Conservation (phyloP, 345 rosid species). For the Euphorbia tirucalli region DNA sequence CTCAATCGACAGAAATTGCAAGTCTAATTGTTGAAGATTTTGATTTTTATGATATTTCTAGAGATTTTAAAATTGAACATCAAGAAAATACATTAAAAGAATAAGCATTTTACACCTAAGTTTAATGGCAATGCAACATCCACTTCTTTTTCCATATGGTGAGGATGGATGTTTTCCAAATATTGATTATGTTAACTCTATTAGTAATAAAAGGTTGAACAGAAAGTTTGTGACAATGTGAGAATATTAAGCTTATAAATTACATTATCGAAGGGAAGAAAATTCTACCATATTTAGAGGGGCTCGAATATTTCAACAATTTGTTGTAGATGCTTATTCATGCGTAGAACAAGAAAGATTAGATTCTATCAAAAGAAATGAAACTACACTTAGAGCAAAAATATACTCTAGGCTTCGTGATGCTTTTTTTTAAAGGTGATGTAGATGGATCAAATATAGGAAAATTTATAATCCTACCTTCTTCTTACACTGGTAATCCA, state of each 20-base stretch:
- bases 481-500: neutral
- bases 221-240: neutral
- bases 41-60: neutral
- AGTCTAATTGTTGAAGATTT: neutral
- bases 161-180: neutral
- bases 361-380: neutral
- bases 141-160: neutral
- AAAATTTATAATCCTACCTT: neutral
- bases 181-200: neutral
- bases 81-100: neutral
- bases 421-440: neutral
- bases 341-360: neutral
- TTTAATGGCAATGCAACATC: neutral
- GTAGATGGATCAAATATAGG: neutral
- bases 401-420: neutral
- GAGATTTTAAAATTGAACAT: neutral
- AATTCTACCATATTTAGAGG: neutral
- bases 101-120: neutral
- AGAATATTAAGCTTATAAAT: neutral
- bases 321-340: neutral
- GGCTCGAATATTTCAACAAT: neutral
- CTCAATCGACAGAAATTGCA: neutral
- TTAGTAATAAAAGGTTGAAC: accelerated
- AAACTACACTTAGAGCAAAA: neutral
- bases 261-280: neutral